These are phyloP conservation scores for Blastocystis sp. DNA, from an alignment of 352 stramenopile species.

Conservation along the genomic window DNA sequence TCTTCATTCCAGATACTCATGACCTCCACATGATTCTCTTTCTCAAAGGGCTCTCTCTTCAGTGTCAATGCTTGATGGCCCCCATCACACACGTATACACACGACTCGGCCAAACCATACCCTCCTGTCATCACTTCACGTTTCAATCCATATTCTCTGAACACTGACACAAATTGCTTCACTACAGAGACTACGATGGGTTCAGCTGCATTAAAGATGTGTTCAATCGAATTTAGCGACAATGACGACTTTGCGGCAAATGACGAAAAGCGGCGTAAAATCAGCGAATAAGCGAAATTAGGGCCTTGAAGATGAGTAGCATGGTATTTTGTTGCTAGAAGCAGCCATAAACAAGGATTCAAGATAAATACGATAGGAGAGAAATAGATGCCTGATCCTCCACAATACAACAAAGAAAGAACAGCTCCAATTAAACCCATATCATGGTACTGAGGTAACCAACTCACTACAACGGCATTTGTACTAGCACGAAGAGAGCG, in stretches of 20 bases:
- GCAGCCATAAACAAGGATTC: slow-evolving; percentile 87
- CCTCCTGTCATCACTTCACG: slow-evolving; percentile 84
- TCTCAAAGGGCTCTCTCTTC: slow-evolving; percentile 80
- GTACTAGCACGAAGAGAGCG: slow-evolving; percentile 77
- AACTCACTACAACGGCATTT: slow-evolving; percentile 88
- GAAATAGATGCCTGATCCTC: slow-evolving; percentile 88
- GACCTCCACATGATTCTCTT: slow-evolving; percentile 67
- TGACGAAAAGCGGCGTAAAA: slow-evolving; percentile 69
- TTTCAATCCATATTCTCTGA: slow-evolving; percentile 77
- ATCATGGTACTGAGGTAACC: slow-evolving; percentile 98
- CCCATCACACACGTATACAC: slow-evolving; percentile 89
- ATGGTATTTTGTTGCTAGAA: slow-evolving; percentile 75
- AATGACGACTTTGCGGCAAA: slow-evolving; percentile 64
- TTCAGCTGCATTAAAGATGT: slow-evolving; percentile 96
- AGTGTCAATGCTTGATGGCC: slow-evolving; percentile 79
- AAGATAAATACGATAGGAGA: slow-evolving; percentile 93
- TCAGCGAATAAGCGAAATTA: slow-evolving; percentile 95
- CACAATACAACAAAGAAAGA: slow-evolving; percentile 70
- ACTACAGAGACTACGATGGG: slow-evolving; percentile 82
- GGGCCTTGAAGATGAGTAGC: slow-evolving; percentile 93
- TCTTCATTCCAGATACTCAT: not conserved
- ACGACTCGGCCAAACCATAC: slow-evolving; percentile 98
- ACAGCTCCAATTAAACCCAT: slow-evolving; percentile 96
- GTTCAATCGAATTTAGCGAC: slow-evolving; percentile 82
- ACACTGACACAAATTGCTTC: slow-evolving; percentile 78